Conservation (phyloP, 345 rosid genomes). For the Linum usitatissimum region DNA sequence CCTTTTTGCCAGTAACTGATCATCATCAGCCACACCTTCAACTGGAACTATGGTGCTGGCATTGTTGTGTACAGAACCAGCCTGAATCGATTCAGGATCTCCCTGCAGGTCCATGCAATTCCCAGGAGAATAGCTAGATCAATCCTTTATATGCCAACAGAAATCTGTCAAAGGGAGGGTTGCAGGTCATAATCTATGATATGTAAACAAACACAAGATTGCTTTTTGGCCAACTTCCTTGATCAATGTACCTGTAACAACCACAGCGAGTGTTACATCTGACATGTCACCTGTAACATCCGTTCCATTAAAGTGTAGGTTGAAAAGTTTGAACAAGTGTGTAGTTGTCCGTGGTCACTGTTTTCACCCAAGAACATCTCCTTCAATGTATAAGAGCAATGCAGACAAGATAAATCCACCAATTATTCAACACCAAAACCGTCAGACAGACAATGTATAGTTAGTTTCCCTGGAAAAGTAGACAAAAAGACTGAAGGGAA, state of each 20-base stretch:
- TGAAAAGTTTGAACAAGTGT: not conserved
- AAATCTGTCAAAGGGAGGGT: too few relatives aligned
- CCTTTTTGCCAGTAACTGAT: slow-evolving; percentile 18
- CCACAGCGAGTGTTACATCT: too few relatives aligned
- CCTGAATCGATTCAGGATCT: slow-evolving; percentile 9
- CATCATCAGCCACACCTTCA: slow-evolving; percentile 10
- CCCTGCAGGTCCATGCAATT: not conserved
- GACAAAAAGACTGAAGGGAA: not conserved
- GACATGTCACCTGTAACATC: not conserved
- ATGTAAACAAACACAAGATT: too few relatives aligned
- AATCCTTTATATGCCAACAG: slow-evolving; percentile 16
- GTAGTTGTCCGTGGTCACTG: not conserved
- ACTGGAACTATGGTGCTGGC: slow-evolving; percentile 21
- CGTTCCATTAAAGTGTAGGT: not conserved
- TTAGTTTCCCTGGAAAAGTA: not conserved
- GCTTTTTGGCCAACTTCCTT: too few relatives aligned
- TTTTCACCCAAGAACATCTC: not conserved
- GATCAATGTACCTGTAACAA: too few relatives aligned
- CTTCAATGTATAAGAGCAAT: not conserved
- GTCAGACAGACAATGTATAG: not conserved
- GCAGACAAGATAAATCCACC: not conserved
- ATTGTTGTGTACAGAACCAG: slow-evolving; percentile 12
- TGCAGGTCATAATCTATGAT: too few relatives aligned
- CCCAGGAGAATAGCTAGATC: not conserved
- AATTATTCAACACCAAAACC: not conserved